Evolutionary conservation across 192 early-diverging fungal species (phyloP).

Genomic region (Backusella australiensis): DNA sequence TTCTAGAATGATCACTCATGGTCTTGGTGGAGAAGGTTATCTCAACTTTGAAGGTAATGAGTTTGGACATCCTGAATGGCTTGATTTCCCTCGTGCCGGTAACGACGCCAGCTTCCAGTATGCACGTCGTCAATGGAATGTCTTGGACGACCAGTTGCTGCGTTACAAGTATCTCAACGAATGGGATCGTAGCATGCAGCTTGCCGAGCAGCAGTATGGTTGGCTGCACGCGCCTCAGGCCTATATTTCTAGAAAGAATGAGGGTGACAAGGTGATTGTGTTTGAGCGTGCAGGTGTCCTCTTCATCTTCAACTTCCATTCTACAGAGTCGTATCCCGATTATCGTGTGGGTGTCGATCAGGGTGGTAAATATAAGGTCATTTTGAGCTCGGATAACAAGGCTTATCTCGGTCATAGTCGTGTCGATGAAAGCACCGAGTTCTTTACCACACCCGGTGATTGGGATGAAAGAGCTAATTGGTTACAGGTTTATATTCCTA

Average conservation of each 20-base stretch:
- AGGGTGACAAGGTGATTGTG: constrained; percentile 90
- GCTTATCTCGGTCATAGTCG: constrained; percentile 80
- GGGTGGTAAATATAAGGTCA: constrained; percentile 70
- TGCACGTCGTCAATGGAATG: constrained; percentile 93
- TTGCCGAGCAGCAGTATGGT: constrained; percentile 61
- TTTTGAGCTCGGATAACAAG: constrained; percentile 77
- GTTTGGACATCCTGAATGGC: constrained; percentile 99
- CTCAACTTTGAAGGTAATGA: constrained; percentile 98
- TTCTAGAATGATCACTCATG: constrained; percentile 75
- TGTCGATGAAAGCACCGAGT: constrained; percentile 57
- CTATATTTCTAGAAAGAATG: constrained; percentile 87
- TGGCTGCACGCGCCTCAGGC: constrained; percentile 71
- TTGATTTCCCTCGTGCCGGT: constrained; percentile 95
- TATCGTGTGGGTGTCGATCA: constrained; percentile 80
- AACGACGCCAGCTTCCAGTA: constrained; percentile 91
- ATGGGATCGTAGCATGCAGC: constrained; percentile 86
- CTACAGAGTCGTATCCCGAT: constrained; percentile 79
- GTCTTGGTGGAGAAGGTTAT: constrained; percentile 92
- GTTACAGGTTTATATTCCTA: constrained; percentile 83
- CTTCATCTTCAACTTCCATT: constrained; percentile 96
- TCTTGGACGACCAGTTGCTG: constrained; percentile 80
- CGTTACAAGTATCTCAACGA: constrained; percentile 93
- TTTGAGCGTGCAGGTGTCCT: constrained; percentile 90
- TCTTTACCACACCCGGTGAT: constrained; percentile 64
- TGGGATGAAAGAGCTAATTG: constrained; percentile 79